Evolutionary conservation across 352 stramenopile genomes (phyloP), one percentile per base, ranked within the genome.

Genomic region (Globisporangium irregulare): DNA sequence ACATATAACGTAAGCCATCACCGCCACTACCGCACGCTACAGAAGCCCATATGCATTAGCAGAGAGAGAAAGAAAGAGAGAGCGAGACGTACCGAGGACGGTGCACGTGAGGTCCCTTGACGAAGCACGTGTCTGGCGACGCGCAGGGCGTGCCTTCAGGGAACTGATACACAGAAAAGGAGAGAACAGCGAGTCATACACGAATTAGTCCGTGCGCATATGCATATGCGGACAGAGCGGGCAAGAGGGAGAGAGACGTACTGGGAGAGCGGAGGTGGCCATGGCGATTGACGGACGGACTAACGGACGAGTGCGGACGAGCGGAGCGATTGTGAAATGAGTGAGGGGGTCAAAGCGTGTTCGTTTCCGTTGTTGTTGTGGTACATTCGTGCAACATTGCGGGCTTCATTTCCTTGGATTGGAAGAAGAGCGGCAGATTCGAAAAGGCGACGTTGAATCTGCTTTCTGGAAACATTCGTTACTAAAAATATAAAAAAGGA

Each of bases 51-150:
- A 25, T 6, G 46, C 20, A 54, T n/a, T 48, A 48, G 18, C 15
- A n/a, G 14, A 48, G 46, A 36, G 34, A 41, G 20, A 56, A 34
- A 43, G 27, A 56, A 2, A 43, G 36, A 43, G n/a, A 58, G 48
- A 48, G 29, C 53, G 18, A 53, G 10, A 70, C 57, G 63, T 75
- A 84, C 66, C 78, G 75, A 29, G 79, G 76, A 48, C 82, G 84
- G 54, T 93, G 84, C 51, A 89, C 79, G 74, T 92, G 84, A 51
- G 79, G 70, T 25, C 77, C 70, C 73, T 90, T 81, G 64, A 92
- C 72, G 64, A 91, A 92, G 78, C 84, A 92, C 55, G 77, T 79
- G 32, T 81, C 73, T 4, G 82, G 80, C 24, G 78, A 73, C 20
- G 82, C 20, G 70, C 84, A 92, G 10, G 78, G 67, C 51, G 66